These are phyloP conservation scores for Priceomyces medius DNA, from an alignment of 805 yeast genomes.

Conservation along the genomic window DNA sequence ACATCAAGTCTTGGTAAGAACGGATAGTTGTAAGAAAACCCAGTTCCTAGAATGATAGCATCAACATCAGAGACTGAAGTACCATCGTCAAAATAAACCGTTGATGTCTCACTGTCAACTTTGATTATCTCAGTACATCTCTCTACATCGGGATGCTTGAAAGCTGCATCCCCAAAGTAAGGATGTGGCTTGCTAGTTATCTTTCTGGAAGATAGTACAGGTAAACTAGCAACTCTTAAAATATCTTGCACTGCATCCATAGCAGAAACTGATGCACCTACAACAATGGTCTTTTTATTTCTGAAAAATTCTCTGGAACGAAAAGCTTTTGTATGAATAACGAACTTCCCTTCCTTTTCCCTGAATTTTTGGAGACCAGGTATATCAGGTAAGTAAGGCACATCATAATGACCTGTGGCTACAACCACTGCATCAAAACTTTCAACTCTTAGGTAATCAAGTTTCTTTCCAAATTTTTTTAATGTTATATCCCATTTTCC, in stretches of 20 bases:
- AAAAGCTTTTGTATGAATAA: conserved; percentile 47
- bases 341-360: conserved; percentile 21
- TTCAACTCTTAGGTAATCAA: conserved; percentile 29
- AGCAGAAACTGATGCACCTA: conserved; percentile 65
- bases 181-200: conserved; percentile 5
- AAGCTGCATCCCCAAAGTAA: conserved; percentile 12
- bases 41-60: conserved; percentile 24
- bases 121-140: conserved; percentile 10
- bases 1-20: conserved; percentile 18
- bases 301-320: conserved; percentile 30
- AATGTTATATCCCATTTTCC: conserved; percentile 21
- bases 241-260: conserved; percentile 45
- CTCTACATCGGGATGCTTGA: conserved; percentile 10
- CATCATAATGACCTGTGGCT: conserved; percentile 49
- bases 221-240: conserved; percentile 15
- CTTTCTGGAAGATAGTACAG: conserved; percentile 12
- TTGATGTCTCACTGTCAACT: conserved; percentile 9
- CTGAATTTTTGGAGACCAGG: conserved; percentile 40
- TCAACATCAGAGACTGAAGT: conserved; percentile 15
- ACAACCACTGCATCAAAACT: conserved; percentile 43
- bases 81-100: conserved; percentile 22
- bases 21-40: conserved; percentile 22
- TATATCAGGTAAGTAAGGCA: conserved; percentile 45
- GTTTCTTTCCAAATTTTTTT: conserved; percentile 17
- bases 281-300: conserved; percentile 32